Evolutionary conservation across 345 rosid species (phyloP), one percentile per base, ranked within the genome.

Genomic region (Hibiscus mutabilis): DNA sequence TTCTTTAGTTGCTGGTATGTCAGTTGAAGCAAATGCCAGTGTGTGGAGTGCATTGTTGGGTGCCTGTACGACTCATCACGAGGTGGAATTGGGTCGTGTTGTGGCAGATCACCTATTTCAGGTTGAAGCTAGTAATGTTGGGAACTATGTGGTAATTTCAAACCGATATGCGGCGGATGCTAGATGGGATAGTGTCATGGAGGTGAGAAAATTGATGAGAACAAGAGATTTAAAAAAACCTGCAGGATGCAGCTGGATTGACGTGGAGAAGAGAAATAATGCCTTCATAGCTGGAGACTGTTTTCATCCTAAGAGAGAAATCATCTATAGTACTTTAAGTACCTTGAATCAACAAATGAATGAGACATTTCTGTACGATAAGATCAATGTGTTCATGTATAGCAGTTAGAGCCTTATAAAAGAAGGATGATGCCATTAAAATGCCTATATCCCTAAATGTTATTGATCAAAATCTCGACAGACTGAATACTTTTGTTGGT

Each of bases 171-270:
- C 98, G 14, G 90, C 90, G n/a, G 91, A 87, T 76, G 84, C 84
- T 71, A 82, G 86, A 76, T 93, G 97, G 98, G 96, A 85, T 64
- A 78, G 70, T 53, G 98, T 91, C 49, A 60, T 83, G 84, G 87
- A 89, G 84, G 73, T 84, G 82, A 89, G 98, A 81, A 90, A 85
- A 73, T 62, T 80, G 74, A 90, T 89, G 91, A 90, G 76, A 77
- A 78, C 60, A 7, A 86, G 83, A 79, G 90, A 86, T 76, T 76
- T 90, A 76, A 85, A 80, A 83, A 92, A 90, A 82, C 86, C 89
- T 60, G 90, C 91, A 8, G 98, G 93, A 71, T 89, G 95, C 81
- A 92, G 98, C 82, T 90, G 98, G 98, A 85, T 92, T 73, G 98
- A 92, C 78, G 82, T 86, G 76, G 90, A 83, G 65, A 84, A 80